These are phyloP conservation scores for Candida ponderosae DNA, from an alignment of 805 yeast genomes.

Conservation along the genomic window DNA sequence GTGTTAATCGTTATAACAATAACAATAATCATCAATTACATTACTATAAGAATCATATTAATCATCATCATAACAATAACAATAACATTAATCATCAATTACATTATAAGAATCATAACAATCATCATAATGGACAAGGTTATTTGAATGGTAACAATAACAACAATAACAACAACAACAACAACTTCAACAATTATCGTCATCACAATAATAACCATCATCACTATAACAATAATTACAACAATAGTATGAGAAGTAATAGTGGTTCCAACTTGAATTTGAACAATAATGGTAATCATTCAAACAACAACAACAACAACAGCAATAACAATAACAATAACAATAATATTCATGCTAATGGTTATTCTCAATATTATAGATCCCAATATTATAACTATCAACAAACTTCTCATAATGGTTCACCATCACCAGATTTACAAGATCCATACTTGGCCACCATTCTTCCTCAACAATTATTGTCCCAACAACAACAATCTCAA, in stretches of 20 bases:
- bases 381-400: constrained; percentile 4
- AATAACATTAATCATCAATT: constrained; percentile 4
- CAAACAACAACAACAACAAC: constrained; percentile 9
- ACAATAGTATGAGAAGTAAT: constrained; percentile 12
- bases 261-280: constrained; percentile 8
- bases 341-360: constrained; percentile 5
- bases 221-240: constrained; percentile 13
- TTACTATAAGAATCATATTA: constrained; percentile 1
- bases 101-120: constrained; percentile 3
- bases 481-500: too few relatives aligned
- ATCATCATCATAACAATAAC: constrained; percentile 6
- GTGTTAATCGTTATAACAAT: constrained; percentile 5
- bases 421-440: constrained; percentile 9
- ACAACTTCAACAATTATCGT: neutral
- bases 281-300: constrained; percentile 2
- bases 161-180: constrained; percentile 2
- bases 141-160: constrained; percentile 4
- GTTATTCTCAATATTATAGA: constrained; percentile 7
- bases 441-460: too few relatives aligned
- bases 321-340: constrained; percentile 17
- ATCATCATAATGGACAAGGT: constrained; percentile 8
- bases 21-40: neutral
- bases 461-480: too few relatives aligned
- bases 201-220: constrained; percentile 1
- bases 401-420: constrained; percentile 9